Percentiles rank a stretch among this genome's conserved stretches.
phyloP scores from a whole-genome alignment of 345 rosid genomes.

The Boechera stricta region DNA sequence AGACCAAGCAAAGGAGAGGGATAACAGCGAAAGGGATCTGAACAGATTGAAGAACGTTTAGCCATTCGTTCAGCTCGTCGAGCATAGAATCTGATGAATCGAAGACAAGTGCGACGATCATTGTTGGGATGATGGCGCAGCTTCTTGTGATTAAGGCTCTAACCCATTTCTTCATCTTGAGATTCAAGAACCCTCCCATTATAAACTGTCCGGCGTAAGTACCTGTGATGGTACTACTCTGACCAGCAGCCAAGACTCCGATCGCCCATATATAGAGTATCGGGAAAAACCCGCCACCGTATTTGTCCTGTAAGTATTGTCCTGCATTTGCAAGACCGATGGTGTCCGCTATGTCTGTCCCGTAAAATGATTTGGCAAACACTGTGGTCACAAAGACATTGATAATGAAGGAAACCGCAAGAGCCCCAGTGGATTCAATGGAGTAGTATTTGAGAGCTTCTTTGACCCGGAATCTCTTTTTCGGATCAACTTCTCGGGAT shows the following conservation, averaged over 20 bases:
- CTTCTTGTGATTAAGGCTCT: conserved; percentile 92
- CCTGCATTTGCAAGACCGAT: conserved; percentile 96
- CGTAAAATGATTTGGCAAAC: conserved; percentile 86
- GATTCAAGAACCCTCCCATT: conserved; percentile 93
- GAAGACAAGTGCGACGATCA: conserved; percentile 83
- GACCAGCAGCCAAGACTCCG: conserved; percentile 94
- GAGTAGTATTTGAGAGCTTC: conserved; percentile 93
- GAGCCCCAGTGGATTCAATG: conserved; percentile 79
- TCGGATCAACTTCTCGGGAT: conserved; percentile 78
- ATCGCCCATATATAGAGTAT: conserved; percentile 94
- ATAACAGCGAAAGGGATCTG: conserved; percentile 94
- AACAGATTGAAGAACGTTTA: conserved; percentile 85
- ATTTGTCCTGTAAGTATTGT: conserved; percentile 84
- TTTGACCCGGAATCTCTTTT: conserved; percentile 67
- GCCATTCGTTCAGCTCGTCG: conserved; percentile 89
- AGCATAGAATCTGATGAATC: conserved; percentile 70
- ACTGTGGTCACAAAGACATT: conserved; percentile 89
- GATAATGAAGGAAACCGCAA: conserved; percentile 78
- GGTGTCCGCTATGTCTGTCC: conserved; percentile 70
- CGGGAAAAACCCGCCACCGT: conserved; percentile 85
- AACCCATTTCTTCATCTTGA: conserved; percentile 91
- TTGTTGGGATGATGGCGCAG: conserved; percentile 85
- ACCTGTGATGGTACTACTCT: conserved; percentile 95
- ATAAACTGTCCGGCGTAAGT: conserved; percentile 97
- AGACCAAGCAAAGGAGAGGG: conserved; percentile 86